Evolutionary conservation across 768 basidiomycete genomes (phyloP), one percentile per base, ranked within the genome.

Genomic region (Termitomyces sp.): DNA sequence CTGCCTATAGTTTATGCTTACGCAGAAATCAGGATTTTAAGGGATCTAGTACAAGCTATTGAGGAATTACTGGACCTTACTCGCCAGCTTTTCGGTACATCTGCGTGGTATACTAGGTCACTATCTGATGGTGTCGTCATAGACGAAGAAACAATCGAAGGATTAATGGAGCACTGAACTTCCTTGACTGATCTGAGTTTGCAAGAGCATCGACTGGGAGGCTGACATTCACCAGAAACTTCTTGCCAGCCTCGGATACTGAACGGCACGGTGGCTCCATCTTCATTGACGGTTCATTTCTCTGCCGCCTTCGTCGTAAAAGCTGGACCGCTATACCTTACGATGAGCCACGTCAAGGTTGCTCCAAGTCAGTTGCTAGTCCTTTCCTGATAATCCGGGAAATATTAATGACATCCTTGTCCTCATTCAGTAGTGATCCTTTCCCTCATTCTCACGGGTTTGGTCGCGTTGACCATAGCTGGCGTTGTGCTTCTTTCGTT

Each of bases 31-130:
- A 74, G 76, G 51, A 66, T 73, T 29, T 56, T 77, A 65, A 64
- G 67, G 36, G 66, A 75, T 40, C 55, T 80, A 57, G 76, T 79
- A 23, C 70, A 73, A 35, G 68, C 73, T 9, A 63, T 79, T 7
- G 76, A 80, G 52, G 68, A 70, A 40, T 59, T 80, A 23, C 61
- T 77, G 22, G 68, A 73, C 25, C 53, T 75, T 7, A 69, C 71
- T 25, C 72, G 77, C 2, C 64, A 72, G 40, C 58, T 79, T 22
- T 78, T 81, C 56, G 76, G 80, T 2, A 75, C 74, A 9, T 72
- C 74, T 5, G 63, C 72, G 25, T 79, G 78, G 78, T 59, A 76
- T 60, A 68, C 48, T n/a, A 39, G 35, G 39, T 35, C 47, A 29
- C 2, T 32, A 22, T 25, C 40, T 15, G 20, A 38, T 15, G n/a